Percentiles rank a stretch among this genome's conserved stretches.
Conservation (phyloP, 495 filamentous ascomycete species). For the Physcia stellaris region DNA sequence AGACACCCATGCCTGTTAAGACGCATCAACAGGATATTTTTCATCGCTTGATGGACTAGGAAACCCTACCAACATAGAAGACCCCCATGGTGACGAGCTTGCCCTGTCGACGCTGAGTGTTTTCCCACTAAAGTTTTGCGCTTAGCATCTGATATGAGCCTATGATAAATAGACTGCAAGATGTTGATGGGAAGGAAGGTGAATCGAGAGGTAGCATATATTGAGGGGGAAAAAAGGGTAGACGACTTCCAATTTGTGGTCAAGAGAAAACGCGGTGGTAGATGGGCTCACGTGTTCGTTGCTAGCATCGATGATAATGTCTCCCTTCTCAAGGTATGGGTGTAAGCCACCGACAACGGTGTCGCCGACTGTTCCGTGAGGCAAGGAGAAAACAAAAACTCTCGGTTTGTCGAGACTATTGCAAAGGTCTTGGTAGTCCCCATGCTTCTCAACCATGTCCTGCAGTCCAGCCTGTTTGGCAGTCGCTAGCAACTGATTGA, state of each 20-base stretch:
- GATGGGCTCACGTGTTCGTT: too few species aligned
- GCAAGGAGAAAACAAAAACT: slow-evolving; percentile 52
- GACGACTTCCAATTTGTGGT: too few species aligned
- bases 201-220: too few species aligned
- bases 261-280: too few species aligned
- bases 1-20: slow-evolving; percentile 45
- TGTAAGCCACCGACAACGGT: slow-evolving; percentile 45
- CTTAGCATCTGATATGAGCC: too few species aligned
- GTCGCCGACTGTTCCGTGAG: slow-evolving; percentile 57
- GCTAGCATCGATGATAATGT: slow-evolving; percentile 59
- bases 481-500: slow-evolving; percentile 27
- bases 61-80: slow-evolving; percentile 48
- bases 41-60: too few species aligned
- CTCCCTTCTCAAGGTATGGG: slow-evolving; percentile 41
- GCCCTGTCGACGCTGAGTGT: slow-evolving; percentile 50
- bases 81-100: slow-evolving; percentile 41
- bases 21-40: neutral
- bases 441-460: slow-evolving; percentile 22
- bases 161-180: too few species aligned
- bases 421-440: slow-evolving; percentile 27
- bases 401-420: slow-evolving; percentile 25
- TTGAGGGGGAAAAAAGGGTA: too few species aligned
- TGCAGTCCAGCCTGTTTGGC: slow-evolving; percentile 22
- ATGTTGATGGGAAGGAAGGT: too few species aligned
- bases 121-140: too few species aligned